Evolutionary conservation across 306 rosid genomes (phyloP).

Genomic region (Glycine tomentella): DNA sequence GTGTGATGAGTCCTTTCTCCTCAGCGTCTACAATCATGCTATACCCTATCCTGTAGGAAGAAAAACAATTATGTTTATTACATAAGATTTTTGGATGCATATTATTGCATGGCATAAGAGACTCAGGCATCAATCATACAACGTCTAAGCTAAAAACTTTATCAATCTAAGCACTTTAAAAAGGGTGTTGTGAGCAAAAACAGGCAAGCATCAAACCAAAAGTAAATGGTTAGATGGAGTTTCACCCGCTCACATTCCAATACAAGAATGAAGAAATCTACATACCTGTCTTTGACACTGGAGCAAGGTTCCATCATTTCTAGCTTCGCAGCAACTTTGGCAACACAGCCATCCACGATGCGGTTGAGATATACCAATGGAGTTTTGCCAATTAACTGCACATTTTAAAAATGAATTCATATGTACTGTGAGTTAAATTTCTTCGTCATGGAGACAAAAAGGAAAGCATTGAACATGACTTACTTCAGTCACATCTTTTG

Average conservation of each 20-base stretch:
- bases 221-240: slow-evolving; percentile 10
- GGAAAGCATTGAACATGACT: slow-evolving; percentile 40
- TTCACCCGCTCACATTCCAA: slow-evolving; percentile 20
- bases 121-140: background rate
- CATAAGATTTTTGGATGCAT: slow-evolving; percentile 17
- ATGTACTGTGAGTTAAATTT: slow-evolving; percentile 12
- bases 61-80: slow-evolving; percentile 9
- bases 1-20: slow-evolving; percentile 68
- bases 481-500: slow-evolving; percentile 88
- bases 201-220: background rate
- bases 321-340: slow-evolving; percentile 81
- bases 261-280: slow-evolving; percentile 24
- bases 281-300: slow-evolving; percentile 90
- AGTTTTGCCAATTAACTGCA: slow-evolving; percentile 80
- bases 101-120: slow-evolving; percentile 6
- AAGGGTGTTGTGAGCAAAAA: slow-evolving; percentile 28
- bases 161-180: slow-evolving; percentile 9
- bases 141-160: background rate
- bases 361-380: slow-evolving; percentile 89
- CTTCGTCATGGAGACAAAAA: slow-evolving; percentile 6
- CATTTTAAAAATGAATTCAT: slow-evolving; percentile 33
- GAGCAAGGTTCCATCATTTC: slow-evolving; percentile 99
- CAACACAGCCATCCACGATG: slow-evolving; percentile 79
- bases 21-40: slow-evolving; percentile 89
- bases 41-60: slow-evolving; percentile 74